Base-by-base conservation (phyloP, 176 grass and related monocot species). In the Rhynchospora tenuis region DNA sequence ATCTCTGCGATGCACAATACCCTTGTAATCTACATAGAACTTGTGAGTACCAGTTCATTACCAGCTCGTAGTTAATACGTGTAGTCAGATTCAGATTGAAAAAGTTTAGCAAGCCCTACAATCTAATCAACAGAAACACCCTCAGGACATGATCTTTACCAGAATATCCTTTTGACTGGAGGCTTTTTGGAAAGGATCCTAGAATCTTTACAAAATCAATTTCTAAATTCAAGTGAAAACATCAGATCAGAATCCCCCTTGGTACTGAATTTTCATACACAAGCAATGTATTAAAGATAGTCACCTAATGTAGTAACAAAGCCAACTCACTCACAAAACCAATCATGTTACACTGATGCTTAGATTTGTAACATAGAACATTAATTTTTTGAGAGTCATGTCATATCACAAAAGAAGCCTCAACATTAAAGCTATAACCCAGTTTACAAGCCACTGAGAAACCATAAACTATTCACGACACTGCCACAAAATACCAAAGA, bases 381-480 rank as follows among this genome's bases (percentile, higher is more conserved):
- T 50, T 0, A 24, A 46, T 38, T 50, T 50, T 90, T 89, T 64
- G 27, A 76, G 63, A 59, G 6, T 78, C 58, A 20, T 45, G 7
- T 11, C 8, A 16, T 27, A 5, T 50, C 46, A 24, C 23, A 17
- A 38, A 31, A 69, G 73, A 78, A 2, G 26, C 23, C 84, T 8
- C 27, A 0, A 6, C 5, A 6, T 9, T 68, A 17, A 9, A 65
- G 14, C 22, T 68, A 79, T 19, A 66, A 28, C 38, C 5, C 46
- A 20, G 15, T 60, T 81, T 28, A 63, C 66, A 14, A 86, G 42
- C 69, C 72, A 73, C 71, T 48, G 64, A 43, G 42, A n/a, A 78
- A 44, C 28, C 19, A 33, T 58, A 69, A 80, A 57, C 44, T 45
- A 1, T 28, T 9, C 1, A 9, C 13, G 64, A n/a, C 0, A 5